Evolutionary conservation across 1,284 basidiomycete genomes (phyloP).

Genomic region (Somion occarium): DNA sequence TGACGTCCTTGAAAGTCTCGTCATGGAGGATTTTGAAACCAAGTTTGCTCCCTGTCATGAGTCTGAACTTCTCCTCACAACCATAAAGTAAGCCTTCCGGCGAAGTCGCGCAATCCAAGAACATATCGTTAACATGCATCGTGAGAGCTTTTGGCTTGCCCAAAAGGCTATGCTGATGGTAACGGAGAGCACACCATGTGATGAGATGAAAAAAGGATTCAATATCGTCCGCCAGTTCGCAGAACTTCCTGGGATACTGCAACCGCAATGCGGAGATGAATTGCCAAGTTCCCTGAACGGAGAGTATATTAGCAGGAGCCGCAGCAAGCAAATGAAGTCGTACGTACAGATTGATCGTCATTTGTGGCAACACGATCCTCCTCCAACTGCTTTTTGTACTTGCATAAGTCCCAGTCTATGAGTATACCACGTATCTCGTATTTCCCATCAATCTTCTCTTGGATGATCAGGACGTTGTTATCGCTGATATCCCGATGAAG

Average conservation of each 20-base stretch:
- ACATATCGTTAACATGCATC: neutral
- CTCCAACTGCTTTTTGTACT: neutral
- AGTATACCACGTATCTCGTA: neutral
- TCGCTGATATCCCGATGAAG: constrained; percentile 6
- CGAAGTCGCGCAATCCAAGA: neutral
- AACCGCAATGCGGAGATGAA: constrained; percentile 4
- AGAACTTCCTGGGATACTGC: neutral
- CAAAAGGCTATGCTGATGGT: neutral
- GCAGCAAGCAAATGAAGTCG: neutral
- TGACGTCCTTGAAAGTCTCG: neutral
- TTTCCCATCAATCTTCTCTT: neutral
- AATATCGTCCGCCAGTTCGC: constrained; percentile 3
- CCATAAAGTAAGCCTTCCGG: neutral
- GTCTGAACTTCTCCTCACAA: neutral
- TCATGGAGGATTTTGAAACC: neutral
- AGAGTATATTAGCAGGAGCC: neutral
- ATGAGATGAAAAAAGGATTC: constrained; percentile 6
- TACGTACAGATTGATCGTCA: neutral
- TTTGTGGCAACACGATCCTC: neutral
- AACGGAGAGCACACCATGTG: constrained; percentile 2
- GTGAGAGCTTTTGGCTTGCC: neutral
- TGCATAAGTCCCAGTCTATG: constrained; percentile 5
- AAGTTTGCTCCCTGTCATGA: neutral
- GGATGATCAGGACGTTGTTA: constrained; percentile 4
- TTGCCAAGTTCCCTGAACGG: constrained; percentile 6